Percentiles rank a stretch among this genome's conserved stretches.
These are phyloP conservation scores for Esteya vermicola DNA, from an alignment of 2,329 filamentous ascomycete species.

Conservation along the genomic window DNA sequence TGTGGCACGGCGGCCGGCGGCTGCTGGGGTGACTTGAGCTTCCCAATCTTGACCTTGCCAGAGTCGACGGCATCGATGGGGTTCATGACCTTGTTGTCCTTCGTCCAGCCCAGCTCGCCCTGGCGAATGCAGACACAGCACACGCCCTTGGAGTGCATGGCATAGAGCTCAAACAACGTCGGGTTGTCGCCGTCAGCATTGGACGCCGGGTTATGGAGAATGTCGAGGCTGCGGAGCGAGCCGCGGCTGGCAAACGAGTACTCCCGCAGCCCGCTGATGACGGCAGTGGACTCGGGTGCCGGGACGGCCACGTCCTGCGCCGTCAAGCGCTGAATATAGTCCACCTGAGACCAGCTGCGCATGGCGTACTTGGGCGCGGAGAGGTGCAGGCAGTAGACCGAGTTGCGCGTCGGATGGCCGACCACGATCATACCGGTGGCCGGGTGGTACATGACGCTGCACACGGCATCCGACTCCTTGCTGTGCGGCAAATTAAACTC, in stretches of 20 bases:
- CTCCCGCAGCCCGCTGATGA: slow-evolving; percentile 92
- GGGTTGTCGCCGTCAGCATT: slow-evolving; percentile 51
- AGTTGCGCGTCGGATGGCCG: slow-evolving; percentile 92
- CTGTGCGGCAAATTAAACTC: slow-evolving; percentile 93
- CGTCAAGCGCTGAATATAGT: slow-evolving; percentile 68
- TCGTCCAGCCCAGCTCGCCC: slow-evolving; percentile 80
- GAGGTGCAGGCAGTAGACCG: slow-evolving; percentile 90
- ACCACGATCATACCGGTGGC: slow-evolving; percentile 86
- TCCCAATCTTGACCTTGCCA: slow-evolving; percentile 60
- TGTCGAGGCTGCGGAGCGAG: slow-evolving; percentile 75
- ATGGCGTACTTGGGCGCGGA: slow-evolving; percentile 89
- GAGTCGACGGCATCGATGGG: slow-evolving; percentile 62
- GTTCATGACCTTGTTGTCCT: slow-evolving; percentile 74
- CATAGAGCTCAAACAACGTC: slow-evolving; percentile 84
- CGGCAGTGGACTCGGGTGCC: slow-evolving; percentile 85
- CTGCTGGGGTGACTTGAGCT: slow-evolving; percentile 41
- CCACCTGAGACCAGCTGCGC: slow-evolving; percentile 69
- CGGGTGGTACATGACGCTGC: slow-evolving; percentile 90
- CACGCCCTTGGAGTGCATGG: slow-evolving; percentile 96
- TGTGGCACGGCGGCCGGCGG: slow-evolving; percentile 28
- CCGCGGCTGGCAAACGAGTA: slow-evolving; percentile 84
- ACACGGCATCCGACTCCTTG: slow-evolving; percentile 95
- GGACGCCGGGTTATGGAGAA: slow-evolving; percentile 59
- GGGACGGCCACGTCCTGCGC: slow-evolving; percentile 59
- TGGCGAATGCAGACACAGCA: slow-evolving; percentile 77